Evolutionary conservation across 805 yeast species (phyloP).

Genomic region (Torulaspora gathmanii): DNA sequence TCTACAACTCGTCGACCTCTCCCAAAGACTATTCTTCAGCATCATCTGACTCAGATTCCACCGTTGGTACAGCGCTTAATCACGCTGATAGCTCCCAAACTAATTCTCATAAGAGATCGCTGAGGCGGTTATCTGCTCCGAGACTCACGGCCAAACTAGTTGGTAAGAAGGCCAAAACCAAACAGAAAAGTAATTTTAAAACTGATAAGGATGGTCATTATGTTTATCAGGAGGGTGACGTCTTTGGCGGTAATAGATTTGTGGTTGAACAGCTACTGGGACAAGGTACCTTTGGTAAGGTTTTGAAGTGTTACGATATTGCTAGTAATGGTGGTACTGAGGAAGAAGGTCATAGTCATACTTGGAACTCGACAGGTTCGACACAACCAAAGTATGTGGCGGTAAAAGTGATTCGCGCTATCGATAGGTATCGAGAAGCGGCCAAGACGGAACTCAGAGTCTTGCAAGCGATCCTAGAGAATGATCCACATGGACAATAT

Average conservation of each 20-base stretch:
- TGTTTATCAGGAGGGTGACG: slow-evolving; percentile 52
- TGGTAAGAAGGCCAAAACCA: slow-evolving; percentile 13
- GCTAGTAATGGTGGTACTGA: slow-evolving; percentile 14
- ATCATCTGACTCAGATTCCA: slow-evolving; percentile 9
- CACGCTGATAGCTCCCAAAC: background rate
- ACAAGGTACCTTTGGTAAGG: slow-evolving; percentile 98
- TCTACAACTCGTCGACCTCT: slow-evolving; percentile 14
- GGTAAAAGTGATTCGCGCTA: slow-evolving; percentile 84
- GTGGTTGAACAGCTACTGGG: slow-evolving; percentile 68
- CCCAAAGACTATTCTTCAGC: slow-evolving; percentile 6
- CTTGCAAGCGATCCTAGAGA: slow-evolving; percentile 36
- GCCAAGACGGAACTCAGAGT: slow-evolving; percentile 88
- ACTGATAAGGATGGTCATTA: slow-evolving; percentile 71
- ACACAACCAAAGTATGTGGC: slow-evolving; percentile 55
- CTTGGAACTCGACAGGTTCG: slow-evolving; percentile 10
- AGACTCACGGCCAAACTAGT: slow-evolving; percentile 14
- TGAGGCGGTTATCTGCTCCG: slow-evolving; percentile 14
- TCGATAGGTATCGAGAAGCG: slow-evolving; percentile 93
- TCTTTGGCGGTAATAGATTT: slow-evolving; percentile 62
- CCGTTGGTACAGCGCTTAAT: slow-evolving; percentile 4
- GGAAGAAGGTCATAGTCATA: slow-evolving; percentile 32
- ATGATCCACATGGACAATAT: slow-evolving; percentile 54
- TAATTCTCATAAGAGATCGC: slow-evolving; percentile 8
- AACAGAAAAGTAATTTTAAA: slow-evolving; percentile 20
- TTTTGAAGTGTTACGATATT: slow-evolving; percentile 81